Percentiles rank a stretch among this genome's conserved stretches.
These are phyloP conservation scores for Macrolepiota dolichaula DNA, from an alignment of 768 basidiomycete species.

Conservation along the genomic window DNA sequence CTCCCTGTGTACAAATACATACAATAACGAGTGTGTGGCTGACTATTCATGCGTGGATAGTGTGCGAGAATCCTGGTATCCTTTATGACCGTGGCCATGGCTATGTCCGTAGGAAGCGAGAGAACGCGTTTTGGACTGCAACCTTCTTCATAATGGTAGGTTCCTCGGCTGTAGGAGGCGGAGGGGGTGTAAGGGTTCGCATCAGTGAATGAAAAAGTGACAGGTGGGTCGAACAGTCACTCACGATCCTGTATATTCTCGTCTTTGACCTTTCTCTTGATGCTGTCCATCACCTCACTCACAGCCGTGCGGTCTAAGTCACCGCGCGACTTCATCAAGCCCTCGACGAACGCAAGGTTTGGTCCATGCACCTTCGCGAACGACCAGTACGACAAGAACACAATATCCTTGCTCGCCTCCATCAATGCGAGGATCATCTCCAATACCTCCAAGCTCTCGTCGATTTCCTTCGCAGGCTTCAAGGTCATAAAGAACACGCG, in stretches of 20 bases:
- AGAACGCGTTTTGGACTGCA: slow-evolving; percentile 69
- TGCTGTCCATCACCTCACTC: slow-evolving; percentile 89
- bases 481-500: slow-evolving; percentile 80
- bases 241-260: slow-evolving; percentile 80
- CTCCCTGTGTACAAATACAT: slow-evolving; percentile 10
- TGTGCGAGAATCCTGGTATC: background rate
- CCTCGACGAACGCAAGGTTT: slow-evolving; percentile 88
- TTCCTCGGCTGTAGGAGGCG: slow-evolving; percentile 53
- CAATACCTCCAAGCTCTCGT: slow-evolving; percentile 79
- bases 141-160: slow-evolving; percentile 93
- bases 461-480: slow-evolving; percentile 77
- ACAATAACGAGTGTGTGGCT: slow-evolving; percentile 8
- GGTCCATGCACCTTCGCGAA: slow-evolving; percentile 95
- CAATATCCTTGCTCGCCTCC: slow-evolving; percentile 83
- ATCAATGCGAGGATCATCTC: slow-evolving; percentile 80
- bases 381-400: slow-evolving; percentile 89
- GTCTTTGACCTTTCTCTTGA: slow-evolving; percentile 90
- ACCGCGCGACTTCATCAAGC: slow-evolving; percentile 82
- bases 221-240: slow-evolving; percentile 24
- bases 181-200: slow-evolving; percentile 9
- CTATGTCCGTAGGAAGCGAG: slow-evolving; percentile 65
- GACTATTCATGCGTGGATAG: background rate
- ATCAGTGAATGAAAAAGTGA: background rate
- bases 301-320: slow-evolving; percentile 89
- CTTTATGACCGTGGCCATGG: background rate